Conservation (phyloP, 805 yeast genomes). For the Metschnikowia reukaufii region DNA sequence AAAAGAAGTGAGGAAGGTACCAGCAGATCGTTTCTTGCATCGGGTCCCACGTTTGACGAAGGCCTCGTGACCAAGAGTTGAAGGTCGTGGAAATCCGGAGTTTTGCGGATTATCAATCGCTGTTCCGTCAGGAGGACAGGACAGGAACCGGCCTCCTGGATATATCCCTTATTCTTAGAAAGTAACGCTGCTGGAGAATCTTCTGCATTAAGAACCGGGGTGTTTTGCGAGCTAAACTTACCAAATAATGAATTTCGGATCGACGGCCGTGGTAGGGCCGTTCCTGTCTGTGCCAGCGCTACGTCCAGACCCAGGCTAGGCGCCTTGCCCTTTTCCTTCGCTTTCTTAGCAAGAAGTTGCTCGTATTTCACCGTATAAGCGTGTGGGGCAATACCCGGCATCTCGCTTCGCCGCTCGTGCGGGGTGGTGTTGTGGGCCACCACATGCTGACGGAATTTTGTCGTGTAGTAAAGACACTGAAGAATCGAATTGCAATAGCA, state of each 20-base stretch:
- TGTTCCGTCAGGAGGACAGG: slow-evolving; percentile 36
- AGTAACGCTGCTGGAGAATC: slow-evolving; percentile 4
- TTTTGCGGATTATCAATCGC: slow-evolving; percentile 28
- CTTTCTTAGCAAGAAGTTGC: slow-evolving; percentile 35
- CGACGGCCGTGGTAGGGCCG: slow-evolving; percentile 22
- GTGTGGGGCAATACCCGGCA: slow-evolving; percentile 35
- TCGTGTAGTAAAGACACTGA: slow-evolving; percentile 80
- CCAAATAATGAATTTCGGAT: slow-evolving; percentile 43
- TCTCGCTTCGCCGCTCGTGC: slow-evolving; percentile 33
- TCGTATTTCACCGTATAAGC: slow-evolving; percentile 41
- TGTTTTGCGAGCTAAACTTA: slow-evolving; percentile 30
- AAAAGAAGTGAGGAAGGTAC: slow-evolving; percentile 37
- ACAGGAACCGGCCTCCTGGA: slow-evolving; percentile 33
- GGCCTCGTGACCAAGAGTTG: slow-evolving; percentile 41
- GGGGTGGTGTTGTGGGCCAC: slow-evolving; percentile 29
- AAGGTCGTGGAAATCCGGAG: slow-evolving; percentile 31
- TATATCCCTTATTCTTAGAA: slow-evolving; percentile 14
- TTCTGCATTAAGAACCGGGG: slow-evolving; percentile 7
- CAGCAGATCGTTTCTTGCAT: slow-evolving; percentile 28
- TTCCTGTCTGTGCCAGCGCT: neutral
- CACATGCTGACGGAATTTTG: slow-evolving; percentile 59
- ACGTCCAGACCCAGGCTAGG: slow-evolving; percentile 2
- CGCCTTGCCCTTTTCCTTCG: slow-evolving; percentile 29
- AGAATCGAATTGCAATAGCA: slow-evolving; percentile 93
- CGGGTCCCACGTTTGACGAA: slow-evolving; percentile 17